A percentile compares a stretch with the other conserved stretches of the same genome.
These are phyloP conservation scores for Parmelia sp. DNA, from an alignment of 495 filamentous ascomycete genomes.

Conservation along the genomic window DNA sequence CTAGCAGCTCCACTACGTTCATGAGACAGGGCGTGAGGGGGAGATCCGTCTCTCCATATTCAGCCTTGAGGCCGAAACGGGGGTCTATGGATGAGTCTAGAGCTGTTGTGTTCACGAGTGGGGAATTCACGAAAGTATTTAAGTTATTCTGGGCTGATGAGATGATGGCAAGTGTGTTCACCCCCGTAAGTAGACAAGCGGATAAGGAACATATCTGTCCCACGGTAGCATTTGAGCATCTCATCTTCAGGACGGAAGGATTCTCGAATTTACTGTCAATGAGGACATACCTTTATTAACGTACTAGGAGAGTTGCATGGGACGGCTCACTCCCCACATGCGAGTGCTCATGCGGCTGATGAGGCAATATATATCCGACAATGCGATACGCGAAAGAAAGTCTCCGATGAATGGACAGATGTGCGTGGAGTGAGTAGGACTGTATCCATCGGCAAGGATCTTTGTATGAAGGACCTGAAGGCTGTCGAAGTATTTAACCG, in stretches of 20 bases:
- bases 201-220: background rate
- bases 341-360: background rate
- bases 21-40: conserved; percentile 4
- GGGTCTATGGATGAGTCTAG: background rate
- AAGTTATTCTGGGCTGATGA: background rate
- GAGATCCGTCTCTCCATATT: background rate
- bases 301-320: background rate
- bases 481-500: background rate
- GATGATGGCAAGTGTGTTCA: background rate
- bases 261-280: background rate
- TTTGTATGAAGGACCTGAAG: background rate
- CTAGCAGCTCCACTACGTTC: conserved; percentile 9
- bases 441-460: background rate
- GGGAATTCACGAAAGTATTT: background rate
- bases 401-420: background rate
- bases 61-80: background rate
- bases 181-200: background rate
- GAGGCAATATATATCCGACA: background rate
- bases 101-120: background rate
- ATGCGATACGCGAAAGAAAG: background rate
- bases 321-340: background rate
- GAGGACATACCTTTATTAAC: background rate
- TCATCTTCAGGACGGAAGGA: background rate
- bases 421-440: background rate
- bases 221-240: background rate